A percentile compares a stretch with the other conserved stretches of the same genome.
Conservation (phyloP, 768 basidiomycete genomes). For the Boletus subparvulus region DNA sequence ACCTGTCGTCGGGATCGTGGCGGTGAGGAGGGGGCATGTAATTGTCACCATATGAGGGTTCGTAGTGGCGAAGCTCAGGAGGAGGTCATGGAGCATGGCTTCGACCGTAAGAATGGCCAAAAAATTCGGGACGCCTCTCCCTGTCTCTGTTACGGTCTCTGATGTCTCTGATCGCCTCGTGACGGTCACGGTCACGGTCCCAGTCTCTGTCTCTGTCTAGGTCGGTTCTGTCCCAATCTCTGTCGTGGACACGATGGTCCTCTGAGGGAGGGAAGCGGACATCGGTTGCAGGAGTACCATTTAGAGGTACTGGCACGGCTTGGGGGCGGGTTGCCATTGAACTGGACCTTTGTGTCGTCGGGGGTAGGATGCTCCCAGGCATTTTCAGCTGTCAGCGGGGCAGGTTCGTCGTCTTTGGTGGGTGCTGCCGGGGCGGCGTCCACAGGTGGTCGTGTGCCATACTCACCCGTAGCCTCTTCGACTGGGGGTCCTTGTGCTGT, state of each 20-base stretch:
- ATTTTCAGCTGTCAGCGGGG: slow-evolving; percentile 21
- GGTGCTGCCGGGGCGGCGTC: slow-evolving; percentile 20
- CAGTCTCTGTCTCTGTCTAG: slow-evolving; percentile 33
- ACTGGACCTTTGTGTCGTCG: slow-evolving; percentile 37
- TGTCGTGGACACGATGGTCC: slow-evolving; percentile 35
- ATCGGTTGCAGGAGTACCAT: slow-evolving; percentile 11
- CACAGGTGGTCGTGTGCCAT: slow-evolving; percentile 22
- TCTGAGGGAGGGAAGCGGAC: slow-evolving; percentile 22
- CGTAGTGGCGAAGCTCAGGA: slow-evolving; percentile 49
- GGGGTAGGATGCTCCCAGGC: slow-evolving; percentile 29
- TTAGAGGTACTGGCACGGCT: slow-evolving; percentile 4
- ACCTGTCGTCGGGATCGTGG: slow-evolving; percentile 33
- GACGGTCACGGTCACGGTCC: no score
- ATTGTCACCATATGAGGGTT: slow-evolving; percentile 40
- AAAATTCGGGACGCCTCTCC: slow-evolving; percentile 40
- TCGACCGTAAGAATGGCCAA: slow-evolving; percentile 40
- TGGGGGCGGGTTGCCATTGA: slow-evolving; percentile 25
- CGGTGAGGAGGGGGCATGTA: slow-evolving; percentile 34
- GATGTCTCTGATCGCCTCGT: slow-evolving; percentile 27
- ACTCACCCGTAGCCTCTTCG: slow-evolving; percentile 31
- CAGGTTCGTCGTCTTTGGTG: slow-evolving; percentile 33
- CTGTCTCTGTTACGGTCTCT: slow-evolving; percentile 35
- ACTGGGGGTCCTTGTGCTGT: slow-evolving; percentile 2
- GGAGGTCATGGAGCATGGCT: slow-evolving; percentile 42
- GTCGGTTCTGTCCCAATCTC: slow-evolving; percentile 36